phyloP scores from a whole-genome alignment of 495 filamentous ascomycete species.

The Lichenothelia convexa region DNA sequence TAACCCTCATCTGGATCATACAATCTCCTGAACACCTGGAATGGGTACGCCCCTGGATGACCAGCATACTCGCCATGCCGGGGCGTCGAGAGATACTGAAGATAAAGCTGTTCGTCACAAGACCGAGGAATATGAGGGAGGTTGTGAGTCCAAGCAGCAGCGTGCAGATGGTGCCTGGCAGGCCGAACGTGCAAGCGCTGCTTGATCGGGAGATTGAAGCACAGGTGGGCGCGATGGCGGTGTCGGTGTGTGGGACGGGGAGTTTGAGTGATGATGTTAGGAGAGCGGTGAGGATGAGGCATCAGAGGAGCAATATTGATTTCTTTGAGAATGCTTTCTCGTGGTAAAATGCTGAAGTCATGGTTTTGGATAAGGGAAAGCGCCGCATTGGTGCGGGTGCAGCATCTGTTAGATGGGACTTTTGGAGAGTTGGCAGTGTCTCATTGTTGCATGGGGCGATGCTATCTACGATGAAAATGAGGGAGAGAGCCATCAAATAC shows the following conservation, averaged over 20 bases:
- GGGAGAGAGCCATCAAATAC: too few species aligned
- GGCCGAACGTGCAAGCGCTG: slow-evolving; percentile 63
- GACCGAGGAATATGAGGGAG: slow-evolving; percentile 54
- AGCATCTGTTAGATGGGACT: too few species aligned
- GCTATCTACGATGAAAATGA: too few species aligned
- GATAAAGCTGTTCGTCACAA: slow-evolving; percentile 74
- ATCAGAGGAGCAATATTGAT: slow-evolving; percentile 47
- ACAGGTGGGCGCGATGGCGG: slow-evolving; percentile 75
- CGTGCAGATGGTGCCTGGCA: slow-evolving; percentile 70
- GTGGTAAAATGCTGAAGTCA: slow-evolving; percentile 50
- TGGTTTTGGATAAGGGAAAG: neutral
- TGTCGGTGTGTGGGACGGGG: slow-evolving; percentile 77
- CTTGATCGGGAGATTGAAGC: slow-evolving; percentile 57
- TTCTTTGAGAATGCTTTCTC: slow-evolving; percentile 81
- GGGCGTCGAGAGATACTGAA: slow-evolving; percentile 58
- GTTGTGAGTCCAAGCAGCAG: slow-evolving; percentile 50
- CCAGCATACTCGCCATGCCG: slow-evolving; percentile 60
- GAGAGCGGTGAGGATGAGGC: slow-evolving; percentile 46
- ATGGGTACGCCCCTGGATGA: slow-evolving; percentile 93
- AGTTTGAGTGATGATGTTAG: slow-evolving; percentile 70
- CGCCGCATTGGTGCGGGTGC: too few species aligned
- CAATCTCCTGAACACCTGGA: slow-evolving; percentile 72
- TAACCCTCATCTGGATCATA: slow-evolving; percentile 81
- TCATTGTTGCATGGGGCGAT: too few species aligned
- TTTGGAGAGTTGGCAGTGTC: too few species aligned